These are phyloP conservation scores for Platanthera guangdongensis DNA, from an alignment of 106 monocot genomes.

Conservation along the genomic window DNA sequence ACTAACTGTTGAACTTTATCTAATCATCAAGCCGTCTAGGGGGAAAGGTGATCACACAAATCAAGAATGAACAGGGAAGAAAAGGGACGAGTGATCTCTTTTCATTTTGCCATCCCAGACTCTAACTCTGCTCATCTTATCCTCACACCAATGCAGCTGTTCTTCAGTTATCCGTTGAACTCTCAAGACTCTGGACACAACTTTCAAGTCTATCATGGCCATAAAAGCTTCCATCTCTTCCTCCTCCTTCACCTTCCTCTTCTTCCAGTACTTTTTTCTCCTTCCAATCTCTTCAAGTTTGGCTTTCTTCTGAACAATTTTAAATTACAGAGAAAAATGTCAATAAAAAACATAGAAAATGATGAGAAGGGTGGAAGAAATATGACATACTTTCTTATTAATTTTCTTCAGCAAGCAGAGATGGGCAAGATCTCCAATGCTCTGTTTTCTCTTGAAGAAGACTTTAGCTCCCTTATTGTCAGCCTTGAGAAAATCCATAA, in stretches of 20 bases:
- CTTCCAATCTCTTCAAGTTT: constrained; percentile 62
- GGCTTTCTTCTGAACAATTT: constrained; percentile 54
- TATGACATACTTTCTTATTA: constrained; percentile 47
- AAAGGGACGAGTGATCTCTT: constrained; percentile 79
- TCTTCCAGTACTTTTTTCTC: constrained; percentile 32
- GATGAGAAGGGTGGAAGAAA: background rate
- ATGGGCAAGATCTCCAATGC: constrained; percentile 23
- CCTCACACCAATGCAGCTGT: constrained; percentile 90
- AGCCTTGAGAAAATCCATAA: constrained; percentile 74
- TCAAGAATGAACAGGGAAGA: constrained; percentile 57
- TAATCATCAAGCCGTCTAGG: constrained; percentile 41
- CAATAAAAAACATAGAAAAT: background rate
- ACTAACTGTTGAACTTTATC: constrained; percentile 40
- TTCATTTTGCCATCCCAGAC: constrained; percentile 54
- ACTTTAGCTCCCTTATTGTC: constrained; percentile 57
- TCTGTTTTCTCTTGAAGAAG: constrained; percentile 33
- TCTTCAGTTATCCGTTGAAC: constrained; percentile 54
- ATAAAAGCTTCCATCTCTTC: constrained; percentile 70
- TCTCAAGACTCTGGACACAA: constrained; percentile 76
- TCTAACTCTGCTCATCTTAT: constrained; percentile 87
- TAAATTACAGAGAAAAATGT: background rate
- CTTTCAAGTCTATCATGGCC: constrained; percentile 81
- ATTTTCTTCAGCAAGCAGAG: constrained; percentile 57
- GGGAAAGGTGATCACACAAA: constrained; percentile 4
- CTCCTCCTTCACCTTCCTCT: constrained; percentile 37